phyloP scores from a whole-genome alignment of 495 filamentous ascomycete species.

The Penicillium paxilli region DNA sequence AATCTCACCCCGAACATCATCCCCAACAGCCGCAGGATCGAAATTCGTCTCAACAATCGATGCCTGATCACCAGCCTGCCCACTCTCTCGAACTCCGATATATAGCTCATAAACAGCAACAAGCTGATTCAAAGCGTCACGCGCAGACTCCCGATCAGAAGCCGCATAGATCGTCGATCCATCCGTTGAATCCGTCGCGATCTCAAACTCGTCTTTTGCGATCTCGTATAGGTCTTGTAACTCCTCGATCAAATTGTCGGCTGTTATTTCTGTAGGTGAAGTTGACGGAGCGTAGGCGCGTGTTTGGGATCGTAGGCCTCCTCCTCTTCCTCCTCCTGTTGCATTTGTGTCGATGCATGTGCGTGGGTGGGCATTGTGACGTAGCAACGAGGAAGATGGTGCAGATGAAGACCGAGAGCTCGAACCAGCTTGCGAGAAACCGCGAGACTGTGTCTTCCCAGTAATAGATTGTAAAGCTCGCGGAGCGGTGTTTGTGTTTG shows the following conservation, averaged over 20 bases:
- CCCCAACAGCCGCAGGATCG: constrained; percentile 30
- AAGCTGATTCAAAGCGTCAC: constrained; percentile 43
- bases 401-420: too few species aligned
- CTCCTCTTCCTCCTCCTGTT: too few species aligned
- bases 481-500: neutral
- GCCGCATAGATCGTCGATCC: constrained; percentile 45
- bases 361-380: too few species aligned
- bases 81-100: constrained; percentile 21
- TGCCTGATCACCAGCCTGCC: constrained; percentile 6
- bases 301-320: neutral
- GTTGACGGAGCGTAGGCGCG: constrained; percentile 1
- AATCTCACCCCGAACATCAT: constrained; percentile 36
- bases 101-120: constrained; percentile 38
- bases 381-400: too few species aligned
- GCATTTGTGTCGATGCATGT: too few species aligned
- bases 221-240: constrained; percentile 44
- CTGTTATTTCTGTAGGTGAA: constrained; percentile 21
- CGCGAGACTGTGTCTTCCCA: too few species aligned
- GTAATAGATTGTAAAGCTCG: too few species aligned
- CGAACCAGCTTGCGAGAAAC: neutral
- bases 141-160: constrained; percentile 46
- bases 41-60: constrained; percentile 31
- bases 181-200: constrained; percentile 47
- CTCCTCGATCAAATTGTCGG: constrained; percentile 43
- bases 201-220: constrained; percentile 50